Evolutionary conservation across 306 rosid species (phyloP).

Genomic region (Dalbergia cochinchinensis): DNA sequence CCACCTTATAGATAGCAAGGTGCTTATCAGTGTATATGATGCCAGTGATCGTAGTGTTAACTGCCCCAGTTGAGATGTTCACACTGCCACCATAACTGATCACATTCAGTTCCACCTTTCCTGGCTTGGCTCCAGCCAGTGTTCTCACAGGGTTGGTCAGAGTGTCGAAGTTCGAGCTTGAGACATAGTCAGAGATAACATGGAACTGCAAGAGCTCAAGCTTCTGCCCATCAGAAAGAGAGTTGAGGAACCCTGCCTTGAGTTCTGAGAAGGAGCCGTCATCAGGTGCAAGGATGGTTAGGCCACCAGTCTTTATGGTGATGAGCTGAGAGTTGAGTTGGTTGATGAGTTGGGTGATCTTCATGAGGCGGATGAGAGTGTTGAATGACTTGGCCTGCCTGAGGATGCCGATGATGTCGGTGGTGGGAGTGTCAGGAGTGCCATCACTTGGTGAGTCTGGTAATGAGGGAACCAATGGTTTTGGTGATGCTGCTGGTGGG

Average conservation of each 20-base stretch:
- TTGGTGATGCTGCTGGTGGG: slow-evolving; percentile 37
- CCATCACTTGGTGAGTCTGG: slow-evolving; percentile 53
- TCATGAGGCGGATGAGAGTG: slow-evolving; percentile 63
- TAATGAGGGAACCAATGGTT: slow-evolving; percentile 53
- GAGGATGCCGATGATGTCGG: slow-evolving; percentile 58
- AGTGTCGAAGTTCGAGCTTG: slow-evolving; percentile 70
- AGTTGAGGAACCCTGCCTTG: slow-evolving; percentile 71
- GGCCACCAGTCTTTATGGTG: slow-evolving; percentile 55
- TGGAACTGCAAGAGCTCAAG: slow-evolving; percentile 70
- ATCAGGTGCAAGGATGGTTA: slow-evolving; percentile 66
- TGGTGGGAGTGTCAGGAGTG: slow-evolving; percentile 50
- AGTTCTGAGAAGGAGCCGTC: slow-evolving; percentile 66
- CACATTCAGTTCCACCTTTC: slow-evolving; percentile 65
- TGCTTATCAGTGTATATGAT: slow-evolving; percentile 65
- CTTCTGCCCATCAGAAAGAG: slow-evolving; percentile 61
- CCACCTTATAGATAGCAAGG: slow-evolving; percentile 73
- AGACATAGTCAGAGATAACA: slow-evolving; percentile 55
- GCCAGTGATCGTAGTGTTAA: slow-evolving; percentile 68
- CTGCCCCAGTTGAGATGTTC: slow-evolving; percentile 67
- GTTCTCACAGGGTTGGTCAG: slow-evolving; percentile 71
- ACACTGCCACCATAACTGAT: slow-evolving; percentile 68
- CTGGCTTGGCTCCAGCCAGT: slow-evolving; percentile 64
- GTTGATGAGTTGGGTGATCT: slow-evolving; percentile 67
- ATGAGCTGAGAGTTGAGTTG: slow-evolving; percentile 68
- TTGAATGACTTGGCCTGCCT: slow-evolving; percentile 64